A percentile compares a stretch with the other conserved stretches of the same genome.
phyloP scores from a whole-genome alignment of 768 basidiomycete genomes.

The Sporobolomyces roseus region DNA sequence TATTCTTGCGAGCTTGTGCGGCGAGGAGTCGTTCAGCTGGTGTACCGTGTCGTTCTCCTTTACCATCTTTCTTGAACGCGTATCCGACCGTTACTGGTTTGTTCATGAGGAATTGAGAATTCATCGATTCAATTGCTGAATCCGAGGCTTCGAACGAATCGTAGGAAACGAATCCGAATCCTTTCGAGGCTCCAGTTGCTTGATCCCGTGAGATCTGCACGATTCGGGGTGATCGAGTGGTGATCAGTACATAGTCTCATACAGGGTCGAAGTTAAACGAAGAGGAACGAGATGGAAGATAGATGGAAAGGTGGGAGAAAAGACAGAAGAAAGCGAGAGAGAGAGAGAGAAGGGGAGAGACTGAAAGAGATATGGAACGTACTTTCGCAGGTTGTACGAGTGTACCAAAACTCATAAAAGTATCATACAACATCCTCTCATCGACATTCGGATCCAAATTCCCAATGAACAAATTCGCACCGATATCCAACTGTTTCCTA shows the following conservation, averaged over 20 bases:
- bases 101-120: conserved; percentile 95
- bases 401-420: conserved; percentile 89
- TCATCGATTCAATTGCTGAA: conserved; percentile 94
- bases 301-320: no score
- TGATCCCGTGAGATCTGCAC: conserved; percentile 88
- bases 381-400: conserved; percentile 90
- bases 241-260: no score
- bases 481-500: conserved; percentile 95
- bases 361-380: no score
- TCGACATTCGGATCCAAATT: conserved; percentile 93
- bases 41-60: conserved; percentile 95
- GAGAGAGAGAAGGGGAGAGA: background rate
- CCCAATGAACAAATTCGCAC: conserved; percentile 94
- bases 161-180: conserved; percentile 95
- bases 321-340: no score
- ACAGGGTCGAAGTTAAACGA: no score
- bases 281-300: no score
- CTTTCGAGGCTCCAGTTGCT: conserved; percentile 77
- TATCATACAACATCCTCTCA: conserved; percentile 85
- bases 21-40: conserved; percentile 93
- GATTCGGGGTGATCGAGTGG: background rate
- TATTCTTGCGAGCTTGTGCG: conserved; percentile 91
- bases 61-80: conserved; percentile 98
- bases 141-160: conserved; percentile 97
- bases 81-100: conserved; percentile 96